Evolutionary conservation across 2,329 filamentous ascomycete genomes (phyloP), one percentile per base, ranked within the genome.

Genomic region (Trichoderma semiorbis): DNA sequence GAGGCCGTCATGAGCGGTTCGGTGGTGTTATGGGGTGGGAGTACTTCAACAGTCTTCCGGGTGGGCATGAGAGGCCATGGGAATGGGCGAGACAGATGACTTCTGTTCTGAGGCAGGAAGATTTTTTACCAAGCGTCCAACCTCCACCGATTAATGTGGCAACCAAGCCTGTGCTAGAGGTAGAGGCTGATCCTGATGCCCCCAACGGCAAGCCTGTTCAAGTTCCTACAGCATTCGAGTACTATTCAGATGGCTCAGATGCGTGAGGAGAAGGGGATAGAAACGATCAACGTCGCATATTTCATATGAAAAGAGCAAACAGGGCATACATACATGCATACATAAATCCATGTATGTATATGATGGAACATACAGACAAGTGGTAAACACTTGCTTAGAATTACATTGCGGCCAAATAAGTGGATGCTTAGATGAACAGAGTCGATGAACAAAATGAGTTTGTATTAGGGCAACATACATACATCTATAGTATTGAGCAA

Each of bases 21-120:
- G 95, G 94, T 0, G 95, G 95, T 1, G 90, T 98, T 7, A 96
- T 96, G 90, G 94, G 94, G 3, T 98, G 95, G 95, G 95, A 98
- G 83, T 97, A 96, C 79, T 97, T 95, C 83, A 97, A 97, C 83
- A 89, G 91, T 70, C 80, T 90, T 72, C 92, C 93, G 0, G 91
- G 90, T 1, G 90, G 88, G 28, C 79, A 78, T 2, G 83, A 84
- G 14, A 82, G 85, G 70, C 92, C 93, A 0, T 95, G 92, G 91
- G 85, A 92, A 75, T 97, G 94, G 94, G 93, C 92, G 0, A 86
- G 85, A 61, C 85, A 86, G 71, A 91, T 96, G 85, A 89, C 90
- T 0, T 79, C 74, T 55, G 78, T 83, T 71, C 74, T 84, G 74
- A 78, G 84, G 55, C 70, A 77, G 2, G 76, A 80, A 66, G 65